Conservation (phyloP, 495 filamentous ascomycete species). For the Podospora conica region DNA sequence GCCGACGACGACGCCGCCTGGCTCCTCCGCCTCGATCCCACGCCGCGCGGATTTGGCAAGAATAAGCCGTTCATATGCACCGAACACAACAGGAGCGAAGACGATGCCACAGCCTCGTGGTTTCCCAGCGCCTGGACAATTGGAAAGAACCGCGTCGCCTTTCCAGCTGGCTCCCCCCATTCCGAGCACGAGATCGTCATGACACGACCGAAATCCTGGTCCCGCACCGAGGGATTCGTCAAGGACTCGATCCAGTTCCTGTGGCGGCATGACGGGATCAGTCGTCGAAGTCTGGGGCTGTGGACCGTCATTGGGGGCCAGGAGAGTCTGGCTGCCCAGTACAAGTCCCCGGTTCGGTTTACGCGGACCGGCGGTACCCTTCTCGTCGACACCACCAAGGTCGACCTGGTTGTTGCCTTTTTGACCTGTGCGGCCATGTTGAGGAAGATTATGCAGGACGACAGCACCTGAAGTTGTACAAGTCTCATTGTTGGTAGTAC, state of each 20-base stretch:
- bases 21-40: not conserved
- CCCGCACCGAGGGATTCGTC: not conserved
- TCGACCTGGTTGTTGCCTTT: not conserved
- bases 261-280: not conserved
- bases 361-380: not conserved
- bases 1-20: not conserved
- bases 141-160: not conserved
- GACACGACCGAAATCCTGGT: not conserved
- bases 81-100: not conserved
- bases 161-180: not conserved
- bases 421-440: not conserved
- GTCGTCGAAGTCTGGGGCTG: not conserved
- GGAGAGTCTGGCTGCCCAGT: not conserved
- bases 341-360: not conserved
- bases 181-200: not conserved
- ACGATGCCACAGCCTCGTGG: not conserved
- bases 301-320: not conserved
- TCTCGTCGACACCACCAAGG: not conserved
- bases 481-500: too few relatives aligned
- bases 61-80: not conserved
- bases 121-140: not conserved
- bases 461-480: not conserved
- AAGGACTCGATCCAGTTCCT: not conserved
- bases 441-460: not conserved
- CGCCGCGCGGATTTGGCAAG: not conserved